Evolutionary conservation across 331 rosid genomes (phyloP).

Genomic region (Rhamnella rubrinervis): DNA sequence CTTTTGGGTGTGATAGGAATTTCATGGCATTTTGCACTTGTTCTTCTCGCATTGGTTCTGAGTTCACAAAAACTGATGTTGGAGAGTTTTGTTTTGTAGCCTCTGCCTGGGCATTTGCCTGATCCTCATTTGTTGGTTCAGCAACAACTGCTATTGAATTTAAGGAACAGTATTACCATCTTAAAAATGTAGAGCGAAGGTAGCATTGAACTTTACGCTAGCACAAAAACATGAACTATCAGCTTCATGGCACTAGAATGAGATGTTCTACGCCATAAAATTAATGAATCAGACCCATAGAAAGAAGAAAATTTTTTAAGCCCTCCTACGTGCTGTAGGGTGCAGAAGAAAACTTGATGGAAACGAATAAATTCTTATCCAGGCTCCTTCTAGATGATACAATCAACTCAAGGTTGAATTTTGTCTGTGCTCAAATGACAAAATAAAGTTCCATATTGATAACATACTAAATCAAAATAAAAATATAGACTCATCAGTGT

Average conservation of each 20-base stretch:
- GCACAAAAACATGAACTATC: neutral
- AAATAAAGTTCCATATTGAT: neutral
- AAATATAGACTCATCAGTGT: neutral
- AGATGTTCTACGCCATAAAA: neutral
- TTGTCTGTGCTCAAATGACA: no score
- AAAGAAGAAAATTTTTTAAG: no score
- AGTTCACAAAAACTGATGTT: conserved; percentile 68
- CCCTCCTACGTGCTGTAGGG: no score
- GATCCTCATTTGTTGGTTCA: conserved; percentile 47
- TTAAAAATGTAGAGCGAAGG: neutral
- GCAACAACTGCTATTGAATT: conserved; percentile 36
- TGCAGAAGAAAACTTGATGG: neutral
- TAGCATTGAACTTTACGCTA: neutral
- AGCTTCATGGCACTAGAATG: neutral
- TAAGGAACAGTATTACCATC: conserved; percentile 20
- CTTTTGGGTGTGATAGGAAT: conserved; percentile 90
- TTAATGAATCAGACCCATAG: neutral
- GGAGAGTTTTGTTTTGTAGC: conserved; percentile 43
- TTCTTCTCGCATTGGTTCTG: conserved; percentile 86
- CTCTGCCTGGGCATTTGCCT: conserved; percentile 51
- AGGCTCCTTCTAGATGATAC: neutral
- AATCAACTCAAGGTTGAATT: neutral
- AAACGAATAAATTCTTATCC: neutral
- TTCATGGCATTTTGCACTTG: conserved; percentile 93
- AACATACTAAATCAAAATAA: neutral